Conservation (phyloP, 2,329 filamentous ascomycete species). For the Ophiostoma sp. region DNA sequence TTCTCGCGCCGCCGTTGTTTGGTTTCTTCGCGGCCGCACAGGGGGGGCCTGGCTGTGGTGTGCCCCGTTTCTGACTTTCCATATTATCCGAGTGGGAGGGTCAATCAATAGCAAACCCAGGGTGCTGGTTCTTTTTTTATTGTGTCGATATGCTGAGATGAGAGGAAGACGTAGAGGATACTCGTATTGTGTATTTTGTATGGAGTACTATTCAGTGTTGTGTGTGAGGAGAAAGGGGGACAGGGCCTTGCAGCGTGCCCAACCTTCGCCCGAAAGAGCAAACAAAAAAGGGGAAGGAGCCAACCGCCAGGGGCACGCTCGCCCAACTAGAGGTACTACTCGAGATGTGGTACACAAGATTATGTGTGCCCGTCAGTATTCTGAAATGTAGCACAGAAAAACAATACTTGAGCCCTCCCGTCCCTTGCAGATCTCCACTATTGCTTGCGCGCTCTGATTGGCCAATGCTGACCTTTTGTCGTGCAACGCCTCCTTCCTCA, state of each 20-base stretch:
- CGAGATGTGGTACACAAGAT: background rate
- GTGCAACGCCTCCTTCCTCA: conserved; percentile 21
- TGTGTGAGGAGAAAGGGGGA: background rate
- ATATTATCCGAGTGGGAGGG: conserved; percentile 6
- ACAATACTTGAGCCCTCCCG: background rate
- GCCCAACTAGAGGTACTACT: background rate
- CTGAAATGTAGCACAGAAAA: background rate
- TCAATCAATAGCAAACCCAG: conserved; percentile 1
- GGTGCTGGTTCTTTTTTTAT: background rate
- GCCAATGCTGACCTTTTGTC: background rate
- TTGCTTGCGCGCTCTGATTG: conserved; percentile 13
- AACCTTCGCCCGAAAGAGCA: conserved; percentile 6
- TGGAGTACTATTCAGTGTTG: background rate
- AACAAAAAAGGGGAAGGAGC: conserved; percentile 8
- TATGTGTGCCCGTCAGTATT: background rate
- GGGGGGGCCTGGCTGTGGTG: background rate
- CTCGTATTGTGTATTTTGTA: background rate
- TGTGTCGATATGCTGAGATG: conserved; percentile 15
- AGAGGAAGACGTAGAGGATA: background rate
- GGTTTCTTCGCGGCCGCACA: conserved; percentile 2
- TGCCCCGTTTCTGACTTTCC: background rate
- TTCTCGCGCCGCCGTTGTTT: conserved; percentile 21
- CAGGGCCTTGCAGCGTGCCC: background rate
- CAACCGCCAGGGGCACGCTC: conserved; percentile 9
- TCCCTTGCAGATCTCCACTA: conserved; percentile 25